phyloP scores from a whole-genome alignment of 1,284 basidiomycete genomes.

The Thelephora terrestris region DNA sequence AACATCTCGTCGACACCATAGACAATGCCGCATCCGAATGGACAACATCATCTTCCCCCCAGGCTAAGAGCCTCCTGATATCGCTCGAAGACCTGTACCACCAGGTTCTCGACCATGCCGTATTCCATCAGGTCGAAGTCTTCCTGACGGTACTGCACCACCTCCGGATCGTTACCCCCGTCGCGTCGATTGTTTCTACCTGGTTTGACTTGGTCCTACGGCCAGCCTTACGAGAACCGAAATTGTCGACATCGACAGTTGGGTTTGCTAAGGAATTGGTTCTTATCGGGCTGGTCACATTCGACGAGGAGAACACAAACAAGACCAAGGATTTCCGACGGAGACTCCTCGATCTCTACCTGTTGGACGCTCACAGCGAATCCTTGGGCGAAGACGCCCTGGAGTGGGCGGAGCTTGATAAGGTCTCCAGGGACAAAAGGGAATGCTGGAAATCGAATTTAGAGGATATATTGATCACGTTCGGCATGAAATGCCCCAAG shows the following conservation, averaged over 20 bases:
- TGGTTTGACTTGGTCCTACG: constrained; percentile 75
- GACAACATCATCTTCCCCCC: constrained; percentile 27
- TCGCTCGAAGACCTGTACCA: constrained; percentile 56
- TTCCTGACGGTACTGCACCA: constrained; percentile 58
- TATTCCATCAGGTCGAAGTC: constrained; percentile 47
- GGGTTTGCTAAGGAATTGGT: constrained; percentile 65
- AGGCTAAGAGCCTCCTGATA: constrained; percentile 32
- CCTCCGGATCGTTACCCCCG: constrained; percentile 47
- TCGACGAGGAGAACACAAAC: constrained; percentile 19
- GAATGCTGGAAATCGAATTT: constrained; percentile 66
- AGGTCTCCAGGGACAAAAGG: constrained; percentile 46
- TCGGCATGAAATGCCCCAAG: constrained; percentile 48
- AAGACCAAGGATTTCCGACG: constrained; percentile 55
- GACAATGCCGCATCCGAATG: constrained; percentile 45
- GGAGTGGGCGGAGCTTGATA: constrained; percentile 59
- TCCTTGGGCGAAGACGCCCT: constrained; percentile 59
- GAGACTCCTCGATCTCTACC: constrained; percentile 60
- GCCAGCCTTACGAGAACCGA: constrained; percentile 63
- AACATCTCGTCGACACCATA: constrained; percentile 36
- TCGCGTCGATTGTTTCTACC: constrained; percentile 54
- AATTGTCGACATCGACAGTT: constrained; percentile 44
- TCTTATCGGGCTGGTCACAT: constrained; percentile 36
- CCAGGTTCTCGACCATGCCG: constrained; percentile 52
- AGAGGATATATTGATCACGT: constrained; percentile 58
- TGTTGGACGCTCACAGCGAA: constrained; percentile 66